A percentile compares a stretch with the other conserved stretches of the same genome.
phyloP scores from a whole-genome alignment of 495 filamentous ascomycete genomes.

The Xylaria acuta region DNA sequence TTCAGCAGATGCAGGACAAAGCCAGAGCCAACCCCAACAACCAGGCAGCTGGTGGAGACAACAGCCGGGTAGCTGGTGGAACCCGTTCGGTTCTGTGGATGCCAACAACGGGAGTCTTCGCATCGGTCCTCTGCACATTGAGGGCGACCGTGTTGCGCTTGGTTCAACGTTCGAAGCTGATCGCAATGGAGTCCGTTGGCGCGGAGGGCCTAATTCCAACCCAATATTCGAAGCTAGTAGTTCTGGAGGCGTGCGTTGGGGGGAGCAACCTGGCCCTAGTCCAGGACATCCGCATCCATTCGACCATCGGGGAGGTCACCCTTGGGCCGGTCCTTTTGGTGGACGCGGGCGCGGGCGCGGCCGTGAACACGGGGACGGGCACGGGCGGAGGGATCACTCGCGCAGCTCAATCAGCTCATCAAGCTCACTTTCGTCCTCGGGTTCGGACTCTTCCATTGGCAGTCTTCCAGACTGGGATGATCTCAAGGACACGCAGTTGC shows the following conservation, averaged over 20 bases:
- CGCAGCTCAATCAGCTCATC: conserved; percentile 33
- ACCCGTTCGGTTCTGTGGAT: conserved; percentile 29
- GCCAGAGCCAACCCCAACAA: conserved; percentile 21
- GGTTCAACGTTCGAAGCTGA: conserved; percentile 49
- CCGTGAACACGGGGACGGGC: conserved; percentile 14
- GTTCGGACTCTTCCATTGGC: conserved; percentile 49
- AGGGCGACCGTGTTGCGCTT: conserved; percentile 47
- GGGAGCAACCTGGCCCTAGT: neutral
- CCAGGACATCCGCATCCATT: conserved; percentile 9
- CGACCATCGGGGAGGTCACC: neutral
- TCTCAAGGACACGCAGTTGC: conserved; percentile 50
- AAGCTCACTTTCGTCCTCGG: conserved; percentile 38
- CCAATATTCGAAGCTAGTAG: conserved; percentile 16
- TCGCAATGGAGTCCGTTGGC: conserved; percentile 47
- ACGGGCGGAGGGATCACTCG: conserved; percentile 27
- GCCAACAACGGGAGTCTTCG: conserved; percentile 33
- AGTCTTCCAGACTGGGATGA: conserved; percentile 56
- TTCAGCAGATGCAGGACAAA: conserved; percentile 15
- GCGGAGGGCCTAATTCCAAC: conserved; percentile 11
- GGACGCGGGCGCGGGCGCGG: conserved; percentile 24
- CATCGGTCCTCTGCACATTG: conserved; percentile 45
- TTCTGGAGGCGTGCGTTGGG: conserved; percentile 18
- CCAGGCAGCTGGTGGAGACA: neutral
- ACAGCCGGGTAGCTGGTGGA: conserved; percentile 28
- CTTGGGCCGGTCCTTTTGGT: conserved; percentile 21